Evolutionary conservation across 306 rosid species (phyloP).

Genomic region (Glycine soja): DNA sequence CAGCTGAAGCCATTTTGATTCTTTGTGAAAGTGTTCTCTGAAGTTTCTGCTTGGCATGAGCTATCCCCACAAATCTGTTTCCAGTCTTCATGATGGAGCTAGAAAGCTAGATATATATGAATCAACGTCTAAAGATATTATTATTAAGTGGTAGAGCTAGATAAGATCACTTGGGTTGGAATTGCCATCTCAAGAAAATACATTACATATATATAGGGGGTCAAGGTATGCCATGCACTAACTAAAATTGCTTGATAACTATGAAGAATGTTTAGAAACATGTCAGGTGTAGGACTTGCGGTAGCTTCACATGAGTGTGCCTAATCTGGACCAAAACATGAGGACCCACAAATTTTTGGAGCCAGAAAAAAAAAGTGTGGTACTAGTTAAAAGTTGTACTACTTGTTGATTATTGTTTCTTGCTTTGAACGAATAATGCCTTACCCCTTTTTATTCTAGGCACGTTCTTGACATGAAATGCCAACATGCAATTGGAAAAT

Average conservation of each 20-base stretch:
- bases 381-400: slow-evolving; percentile 52
- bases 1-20: slow-evolving; percentile 61
- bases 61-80: slow-evolving; percentile 69
- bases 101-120: slow-evolving; percentile 2
- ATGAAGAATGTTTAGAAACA: slow-evolving; percentile 71
- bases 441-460: slow-evolving; percentile 51
- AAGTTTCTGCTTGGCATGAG: slow-evolving; percentile 77
- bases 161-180: slow-evolving; percentile 53
- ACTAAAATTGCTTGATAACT: slow-evolving; percentile 28
- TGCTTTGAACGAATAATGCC: slow-evolving; percentile 56
- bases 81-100: slow-evolving; percentile 58
- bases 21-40: slow-evolving; percentile 83
- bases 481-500: slow-evolving; percentile 50
- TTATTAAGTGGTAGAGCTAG: slow-evolving; percentile 26
- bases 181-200: slow-evolving; percentile 50
- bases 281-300: slow-evolving; percentile 72
- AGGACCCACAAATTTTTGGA: slow-evolving; percentile 63
- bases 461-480: slow-evolving; percentile 61
- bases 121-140: background rate
- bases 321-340: slow-evolving; percentile 62
- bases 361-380: slow-evolving; percentile 51
- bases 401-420: slow-evolving; percentile 42
- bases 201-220: slow-evolving; percentile 43
- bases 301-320: slow-evolving; percentile 79
- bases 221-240: background rate